Evolutionary conservation across 805 yeast genomes (phyloP), one percentile per base, ranked within the genome.

Genomic region (Zygosaccharomyces rouxii): DNA sequence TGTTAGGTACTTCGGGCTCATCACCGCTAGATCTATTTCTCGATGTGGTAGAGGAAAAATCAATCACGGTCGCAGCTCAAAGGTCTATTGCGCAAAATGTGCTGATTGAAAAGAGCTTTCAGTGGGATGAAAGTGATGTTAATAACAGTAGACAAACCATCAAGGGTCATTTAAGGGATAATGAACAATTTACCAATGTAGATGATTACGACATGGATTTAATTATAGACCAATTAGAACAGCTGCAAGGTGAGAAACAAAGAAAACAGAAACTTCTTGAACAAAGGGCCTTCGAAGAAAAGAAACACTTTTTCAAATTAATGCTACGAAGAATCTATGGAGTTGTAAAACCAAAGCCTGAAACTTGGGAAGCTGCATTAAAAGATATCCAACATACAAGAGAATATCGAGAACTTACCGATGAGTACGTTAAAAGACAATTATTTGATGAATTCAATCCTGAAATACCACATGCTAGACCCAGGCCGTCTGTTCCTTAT

Each of bases 1-100:
- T 89, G 31, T 73, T 89, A 48, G 96, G 95, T 0, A 74, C 89
- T 46, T 72, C 77, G 39, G 96, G 96, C 0, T 88, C 96, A 0
- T 75, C 81, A 1, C 84, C 96, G 0, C 59, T 83, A 37, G 95
- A 89, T 53, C 66, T 86, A 35, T 89, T 84, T 62, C 77, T 87
- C 78, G 96, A 89, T 62, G 58, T 77, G 0, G 74, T 84, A 3
- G 89, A 84, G 55, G 83, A 79, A 48, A 81, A 79, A 56, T 73
- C 76, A 29, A 77, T 81, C 46, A 58, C 72, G 1, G 60, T 86
- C 39, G 76, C 75, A 50, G 79, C 81, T 19, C 79, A 81, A 59
- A 78, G 78, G 46, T 87, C 83, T 44, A 65, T 83, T 37, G 77
- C 81, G 1, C 77, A 77, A 44, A 81, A 77, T 53, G 63, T 76